Conservation (phyloP, 805 yeast species). For the Grigorovia yakushimaensis region DNA sequence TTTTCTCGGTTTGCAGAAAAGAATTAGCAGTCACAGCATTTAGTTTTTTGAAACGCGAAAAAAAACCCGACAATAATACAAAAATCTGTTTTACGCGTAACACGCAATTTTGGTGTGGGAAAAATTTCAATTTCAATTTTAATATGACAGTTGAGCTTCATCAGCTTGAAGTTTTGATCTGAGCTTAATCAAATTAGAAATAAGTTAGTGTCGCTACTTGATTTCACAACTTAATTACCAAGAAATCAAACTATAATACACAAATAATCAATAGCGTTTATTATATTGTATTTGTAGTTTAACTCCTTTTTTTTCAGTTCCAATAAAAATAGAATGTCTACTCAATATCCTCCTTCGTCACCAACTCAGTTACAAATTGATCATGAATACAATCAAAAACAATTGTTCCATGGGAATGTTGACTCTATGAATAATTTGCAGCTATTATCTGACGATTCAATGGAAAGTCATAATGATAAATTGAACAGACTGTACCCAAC, state of each 20-base stretch:
- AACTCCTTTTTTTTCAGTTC: too few species aligned
- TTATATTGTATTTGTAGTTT: too few species aligned
- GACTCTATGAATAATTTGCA: background rate
- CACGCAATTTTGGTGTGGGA: background rate
- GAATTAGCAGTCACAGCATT: background rate
- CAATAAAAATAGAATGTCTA: too few species aligned
- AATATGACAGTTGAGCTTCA: too few species aligned
- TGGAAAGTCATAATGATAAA: background rate
- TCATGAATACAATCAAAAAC: background rate
- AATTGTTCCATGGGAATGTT: too few species aligned
- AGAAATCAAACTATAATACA: too few species aligned
- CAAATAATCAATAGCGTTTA: too few species aligned
- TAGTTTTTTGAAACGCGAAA: background rate
- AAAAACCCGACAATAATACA: background rate
- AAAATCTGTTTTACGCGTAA: background rate
- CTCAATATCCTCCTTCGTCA: constrained; percentile 30
- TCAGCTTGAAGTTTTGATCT: too few species aligned
- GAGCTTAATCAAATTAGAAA: too few species aligned
- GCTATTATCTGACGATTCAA: background rate
- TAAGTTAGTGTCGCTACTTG: too few species aligned
- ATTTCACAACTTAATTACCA: too few species aligned
- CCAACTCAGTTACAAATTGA: constrained; percentile 18
- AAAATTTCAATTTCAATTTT: too few species aligned
- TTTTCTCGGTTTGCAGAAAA: background rate
- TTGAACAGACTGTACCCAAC: constrained; percentile 40